Evolutionary conservation across 2,329 filamentous ascomycete genomes (phyloP), one percentile per base, ranked within the genome.

Genomic region (Pseudomassariella vexata): DNA sequence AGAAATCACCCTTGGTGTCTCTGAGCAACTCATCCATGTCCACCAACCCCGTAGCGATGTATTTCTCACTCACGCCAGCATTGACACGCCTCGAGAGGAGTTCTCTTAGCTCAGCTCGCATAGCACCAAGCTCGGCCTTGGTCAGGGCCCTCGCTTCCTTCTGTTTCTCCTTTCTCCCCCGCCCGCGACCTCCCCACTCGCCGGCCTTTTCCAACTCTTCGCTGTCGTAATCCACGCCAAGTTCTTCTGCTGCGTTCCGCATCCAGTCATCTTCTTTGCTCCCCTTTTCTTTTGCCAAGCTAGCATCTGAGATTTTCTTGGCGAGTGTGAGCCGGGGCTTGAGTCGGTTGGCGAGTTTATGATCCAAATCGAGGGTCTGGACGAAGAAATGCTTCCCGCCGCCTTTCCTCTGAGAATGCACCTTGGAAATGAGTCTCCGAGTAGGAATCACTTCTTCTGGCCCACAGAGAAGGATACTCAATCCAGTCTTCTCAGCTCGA

Each of bases 191-290:
- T 29, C 74, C 73, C 49, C 72, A 70, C 33, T 66, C 70, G 6
- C 79, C 76, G 6, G 68, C 70, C 23, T 70, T 60, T 43, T 83
- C 84, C 40, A 95, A 82, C 27, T 94, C 87, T 21, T 94, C 88
- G 38, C 79, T 84, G 52, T 96, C 88, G 53, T 94, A 95, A 32
- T 95, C 90, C 0, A 96, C 85, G 1, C 92, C 92, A 0, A 98
- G 69, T 42, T 96, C 90, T 36, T 95, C 88, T 0, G 92, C 92
- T 0, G 88, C 89, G 28, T 76, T 76, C 25, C 78, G 77, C 47
- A 96, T 66, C 79, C 89, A 92, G 35, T 86, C 78, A 44, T 95
- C 85, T 46, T 94, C 85, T 48, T 83, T 82, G 34, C 76, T 77
- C 8, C 82, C 78, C 60, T 90, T 94, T 53, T 94, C 86, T 61